Evolutionary conservation across 495 filamentous ascomycete genomes (phyloP), one percentile per base, ranked within the genome.

Genomic region (Penicillium macrosclerotiorum): DNA sequence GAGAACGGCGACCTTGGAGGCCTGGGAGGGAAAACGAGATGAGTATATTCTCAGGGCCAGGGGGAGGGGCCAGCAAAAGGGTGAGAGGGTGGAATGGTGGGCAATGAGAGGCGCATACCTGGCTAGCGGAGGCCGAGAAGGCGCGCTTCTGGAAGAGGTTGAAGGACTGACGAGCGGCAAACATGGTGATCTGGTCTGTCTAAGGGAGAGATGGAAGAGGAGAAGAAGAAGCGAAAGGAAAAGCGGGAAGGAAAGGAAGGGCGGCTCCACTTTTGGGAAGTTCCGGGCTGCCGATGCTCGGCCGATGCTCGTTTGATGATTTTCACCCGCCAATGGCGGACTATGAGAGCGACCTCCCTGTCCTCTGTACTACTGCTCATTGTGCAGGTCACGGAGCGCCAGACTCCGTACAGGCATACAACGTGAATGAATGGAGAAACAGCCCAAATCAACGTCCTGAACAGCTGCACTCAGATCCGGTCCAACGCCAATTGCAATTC

Each of bases 1-100:
- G 60, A 97, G 85, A 44, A 98, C 90, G 59, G 90, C 83, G 56
- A 98, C 93, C 81, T 96, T 96, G 67, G 90, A 91, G 65, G 89
- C 82, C 93, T 98, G 69, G 35, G 14, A 37, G 51, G 33, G 42
- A 25, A 46, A 44, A 37, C 26, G 18, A 16, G 25, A 25, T 4
- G 7, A 57, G 74, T 56, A 80, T 43, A 48, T 12, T 41, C 25
- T 40, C 20, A 40, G 8, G 20, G 11, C 17, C 13, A 32, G 22
- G 40, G n/a, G 43, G 36, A 49, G 51, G 41, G 47, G 47, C 33
- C 20, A 42, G 27, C 30, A 41, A 14, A 17, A 27, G 18, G 30
- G 35, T 39, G 40, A 35, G 24, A 29, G 34, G 49, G 22, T 54
- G 48, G 12, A n/a, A 4, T 5, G 18, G 14, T 4, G 31, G 19